phyloP scores from a whole-genome alignment of 768 basidiomycete species.

The Auriscalpium microsporum region DNA sequence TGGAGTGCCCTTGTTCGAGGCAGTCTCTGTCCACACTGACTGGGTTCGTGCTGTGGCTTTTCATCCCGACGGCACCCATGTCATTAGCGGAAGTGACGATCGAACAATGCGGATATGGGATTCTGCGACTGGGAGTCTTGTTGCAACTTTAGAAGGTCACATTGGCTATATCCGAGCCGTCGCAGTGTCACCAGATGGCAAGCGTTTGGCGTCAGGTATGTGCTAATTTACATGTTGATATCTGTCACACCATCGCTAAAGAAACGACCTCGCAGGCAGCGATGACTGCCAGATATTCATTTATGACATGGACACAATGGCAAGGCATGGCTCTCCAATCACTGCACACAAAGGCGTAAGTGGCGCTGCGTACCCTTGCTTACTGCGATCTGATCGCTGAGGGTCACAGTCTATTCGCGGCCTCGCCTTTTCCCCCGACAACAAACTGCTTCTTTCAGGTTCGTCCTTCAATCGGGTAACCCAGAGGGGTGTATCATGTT shows the following conservation, averaged over 20 bases:
- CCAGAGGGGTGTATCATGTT: not conserved
- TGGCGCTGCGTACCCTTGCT: not conserved
- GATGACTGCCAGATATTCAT: conserved; percentile 2
- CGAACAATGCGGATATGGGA: conserved; percentile 9
- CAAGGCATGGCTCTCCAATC: not conserved
- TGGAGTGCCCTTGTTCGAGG: not conserved
- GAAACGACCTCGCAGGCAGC: not conserved
- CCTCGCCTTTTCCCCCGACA: not conserved
- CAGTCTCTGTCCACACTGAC: not conserved
- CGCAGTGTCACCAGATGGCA: conserved; percentile 20
- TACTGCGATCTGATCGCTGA: not conserved
- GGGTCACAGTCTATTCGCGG: not conserved
- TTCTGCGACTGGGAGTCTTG: not conserved
- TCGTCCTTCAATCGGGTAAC: not conserved
- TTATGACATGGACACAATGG: conserved; percentile 3
- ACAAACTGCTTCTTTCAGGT: conserved; percentile 6
- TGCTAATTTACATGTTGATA: not conserved
- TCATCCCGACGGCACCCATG: not conserved
- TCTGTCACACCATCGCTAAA: not conserved
- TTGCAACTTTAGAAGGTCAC: conserved; percentile 6
- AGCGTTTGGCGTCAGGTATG: conserved; percentile 18
- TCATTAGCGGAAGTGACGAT: not conserved
- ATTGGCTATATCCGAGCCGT: conserved; percentile 7
- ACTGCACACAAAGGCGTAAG: conserved; percentile 5
- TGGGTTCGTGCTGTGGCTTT: conserved; percentile 4